phyloP scores from a whole-genome alignment of 2,329 filamentous ascomycete species.

The Helotiales sp. region DNA sequence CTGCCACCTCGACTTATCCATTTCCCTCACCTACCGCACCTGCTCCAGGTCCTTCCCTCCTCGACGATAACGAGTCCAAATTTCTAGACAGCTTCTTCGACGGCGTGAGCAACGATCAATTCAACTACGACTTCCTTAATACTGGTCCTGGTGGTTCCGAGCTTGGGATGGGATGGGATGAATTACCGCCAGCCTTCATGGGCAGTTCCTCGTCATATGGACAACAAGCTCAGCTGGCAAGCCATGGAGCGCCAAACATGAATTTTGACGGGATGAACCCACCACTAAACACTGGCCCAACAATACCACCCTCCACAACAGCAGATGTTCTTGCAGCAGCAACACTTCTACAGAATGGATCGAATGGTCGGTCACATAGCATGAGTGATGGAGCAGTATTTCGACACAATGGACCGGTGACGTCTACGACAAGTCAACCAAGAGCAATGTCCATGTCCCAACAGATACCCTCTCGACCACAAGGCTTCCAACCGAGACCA shows the following conservation, averaged over 20 bases:
- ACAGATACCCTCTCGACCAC: slow-evolving; percentile 12
- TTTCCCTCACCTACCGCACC: slow-evolving; percentile 59
- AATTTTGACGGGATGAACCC: slow-evolving; percentile 25
- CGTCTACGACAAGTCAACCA: slow-evolving; percentile 19
- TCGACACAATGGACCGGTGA: slow-evolving; percentile 17
- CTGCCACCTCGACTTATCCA: slow-evolving; percentile 42
- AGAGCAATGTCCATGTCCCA: slow-evolving; percentile 31
- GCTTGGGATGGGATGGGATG: slow-evolving; percentile 53
- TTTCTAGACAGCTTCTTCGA: slow-evolving; percentile 59
- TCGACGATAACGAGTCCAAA: slow-evolving; percentile 62
- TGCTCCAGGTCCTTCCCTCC: slow-evolving; percentile 62
- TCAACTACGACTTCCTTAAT: slow-evolving; percentile 47
- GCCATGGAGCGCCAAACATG: slow-evolving; percentile 19
- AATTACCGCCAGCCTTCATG: slow-evolving; percentile 64
- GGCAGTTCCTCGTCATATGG: slow-evolving; percentile 65
- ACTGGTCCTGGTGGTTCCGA: slow-evolving; percentile 46
- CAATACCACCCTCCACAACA: slow-evolving; percentile 35
- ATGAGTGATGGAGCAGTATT: slow-evolving; percentile 29
- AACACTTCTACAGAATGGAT: slow-evolving; percentile 48
- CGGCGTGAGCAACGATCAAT: slow-evolving; percentile 51
- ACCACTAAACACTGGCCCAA: slow-evolving; percentile 17
- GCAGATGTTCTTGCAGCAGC: slow-evolving; percentile 62
- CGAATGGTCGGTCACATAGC: slow-evolving; percentile 31
- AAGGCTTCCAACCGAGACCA: slow-evolving; percentile 16
- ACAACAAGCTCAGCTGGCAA: slow-evolving; percentile 37